Percentiles rank a stretch among this genome's conserved stretches.
Conservation (phyloP, 305 asterid species). For the Solanum hybrid region DNA sequence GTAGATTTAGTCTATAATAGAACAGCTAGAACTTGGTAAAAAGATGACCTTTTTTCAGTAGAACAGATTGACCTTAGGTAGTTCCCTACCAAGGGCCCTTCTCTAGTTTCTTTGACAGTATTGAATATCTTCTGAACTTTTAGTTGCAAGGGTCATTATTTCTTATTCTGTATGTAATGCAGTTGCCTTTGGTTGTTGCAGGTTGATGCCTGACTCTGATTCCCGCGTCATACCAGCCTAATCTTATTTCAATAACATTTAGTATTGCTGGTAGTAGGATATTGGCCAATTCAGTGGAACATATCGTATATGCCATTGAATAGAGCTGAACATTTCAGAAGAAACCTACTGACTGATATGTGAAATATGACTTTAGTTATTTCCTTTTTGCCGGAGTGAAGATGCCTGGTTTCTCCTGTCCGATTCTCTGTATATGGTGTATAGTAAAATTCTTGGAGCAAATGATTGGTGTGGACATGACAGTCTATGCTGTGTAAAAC, state of each 20-base stretch:
- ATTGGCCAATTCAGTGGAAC: conserved; percentile 1
- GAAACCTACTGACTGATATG: conserved; percentile 25
- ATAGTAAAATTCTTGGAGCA: conserved; percentile 22
- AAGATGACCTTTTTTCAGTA: not conserved
- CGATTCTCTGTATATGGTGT: conserved; percentile 24
- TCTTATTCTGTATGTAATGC: not conserved
- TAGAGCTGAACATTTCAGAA: not conserved
- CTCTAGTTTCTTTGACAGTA: not conserved
- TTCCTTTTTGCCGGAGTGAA: conserved; percentile 10
- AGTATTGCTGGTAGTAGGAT: conserved; percentile 1
- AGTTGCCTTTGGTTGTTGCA: not conserved
- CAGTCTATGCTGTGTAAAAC: conserved; percentile 15
- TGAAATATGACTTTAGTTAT: conserved; percentile 12
- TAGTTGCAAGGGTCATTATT: not conserved
- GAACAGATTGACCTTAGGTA: not conserved
- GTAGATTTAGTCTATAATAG: not conserved
- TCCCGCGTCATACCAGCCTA: not conserved
- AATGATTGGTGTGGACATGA: conserved; percentile 19
- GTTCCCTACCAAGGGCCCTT: not conserved
- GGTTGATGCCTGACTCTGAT: conserved; percentile 16
- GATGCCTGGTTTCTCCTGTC: conserved; percentile 14
- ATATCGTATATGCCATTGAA: not conserved
- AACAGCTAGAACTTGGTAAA: not conserved
- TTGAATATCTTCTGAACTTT: not conserved
- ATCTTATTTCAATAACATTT: not conserved